Base-by-base conservation (phyloP, 75 land plant species). In the Larix kaempferi region DNA sequence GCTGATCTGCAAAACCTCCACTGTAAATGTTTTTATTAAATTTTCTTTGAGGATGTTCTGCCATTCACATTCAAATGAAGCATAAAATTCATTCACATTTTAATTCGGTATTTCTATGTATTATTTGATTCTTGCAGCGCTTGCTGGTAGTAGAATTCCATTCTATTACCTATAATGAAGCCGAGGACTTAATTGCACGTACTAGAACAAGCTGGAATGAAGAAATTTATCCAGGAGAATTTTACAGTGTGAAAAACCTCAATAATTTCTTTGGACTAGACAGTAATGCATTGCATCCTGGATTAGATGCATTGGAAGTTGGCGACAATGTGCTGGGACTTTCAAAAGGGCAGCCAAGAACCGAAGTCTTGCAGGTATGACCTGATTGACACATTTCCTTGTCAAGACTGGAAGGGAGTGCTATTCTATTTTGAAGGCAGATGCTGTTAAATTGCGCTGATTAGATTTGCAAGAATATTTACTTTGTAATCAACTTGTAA, bases 211-310 rank as follows among this genome's bases (percentile, higher is more conserved):
- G 29, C 33, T 88, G 87, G 84, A 85, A 82, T 39, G 64, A 85
- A 71, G 89, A 88, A 65, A 77, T 88, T 52, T 88, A 84, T 85
- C 74, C 71, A 1, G 89, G 87, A 13, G 89, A 88, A 75, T 82
- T 84, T 71, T 74, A 85, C 52, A 75, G 76, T 71, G 59, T 82
- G 78, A 59, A 60, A 17, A 44, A 44, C 1, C 62, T 77, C 71
- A 73, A 57, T 25, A 58, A 85, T 74, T 37, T 74, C 29, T 71
- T 63, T 35, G 23, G 56, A 49, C 78, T 82, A 74, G 80, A 29
- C 60, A 19, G 10, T 78, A 60, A 78, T 78, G 78, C 57, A 15
- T 22, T 77, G 35, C 73, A 23, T n/a, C 86, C 82, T 22, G 22
- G 10, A 79, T 41, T 63, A n/a, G 74, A 60, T 44, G 77, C 54